phyloP scores from a whole-genome alignment of 495 filamentous ascomycete species.

The Podospora bellae-mahoneyi region DNA sequence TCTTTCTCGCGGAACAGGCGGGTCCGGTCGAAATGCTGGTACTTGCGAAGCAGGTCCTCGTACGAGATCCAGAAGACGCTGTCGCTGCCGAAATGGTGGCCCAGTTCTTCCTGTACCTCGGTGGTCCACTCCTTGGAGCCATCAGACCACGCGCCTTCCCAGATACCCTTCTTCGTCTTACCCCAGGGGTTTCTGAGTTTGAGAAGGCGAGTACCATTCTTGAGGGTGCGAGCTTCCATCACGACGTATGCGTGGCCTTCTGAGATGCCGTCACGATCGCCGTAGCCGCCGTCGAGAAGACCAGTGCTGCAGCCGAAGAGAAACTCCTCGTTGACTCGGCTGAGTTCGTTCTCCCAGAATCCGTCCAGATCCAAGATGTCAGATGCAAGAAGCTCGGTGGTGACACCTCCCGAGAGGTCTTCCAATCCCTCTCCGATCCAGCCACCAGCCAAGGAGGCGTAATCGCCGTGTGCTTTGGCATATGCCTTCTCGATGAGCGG shows the following conservation, averaged over 20 bases:
- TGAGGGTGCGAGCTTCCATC: slow-evolving; percentile 66
- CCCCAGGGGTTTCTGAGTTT: slow-evolving; percentile 82
- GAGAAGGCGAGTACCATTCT: slow-evolving; percentile 44
- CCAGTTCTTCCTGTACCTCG: slow-evolving; percentile 74
- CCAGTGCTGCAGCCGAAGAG: slow-evolving; percentile 83
- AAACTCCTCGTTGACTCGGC: slow-evolving; percentile 83
- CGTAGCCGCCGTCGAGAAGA: slow-evolving; percentile 59
- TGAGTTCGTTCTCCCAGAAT: slow-evolving; percentile 87
- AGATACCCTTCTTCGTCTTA: slow-evolving; percentile 61
- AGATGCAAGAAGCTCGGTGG: slow-evolving; percentile 73
- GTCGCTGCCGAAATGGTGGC: slow-evolving; percentile 89
- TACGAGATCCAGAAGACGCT: slow-evolving; percentile 72
- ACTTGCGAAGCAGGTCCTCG: slow-evolving; percentile 80
- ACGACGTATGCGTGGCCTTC: slow-evolving; percentile 88
- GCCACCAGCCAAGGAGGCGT: slow-evolving; percentile 73
- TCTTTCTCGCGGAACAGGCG: slow-evolving; percentile 73
- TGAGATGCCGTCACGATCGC: slow-evolving; percentile 68
- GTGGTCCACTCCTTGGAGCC: slow-evolving; percentile 94
- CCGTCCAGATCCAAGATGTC: slow-evolving; percentile 86
- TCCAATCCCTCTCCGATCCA: slow-evolving; percentile 89
- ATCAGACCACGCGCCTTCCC: slow-evolving; percentile 83
- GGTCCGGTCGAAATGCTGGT: slow-evolving; percentile 81
- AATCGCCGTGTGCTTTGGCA: slow-evolving; percentile 90
- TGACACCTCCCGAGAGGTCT: slow-evolving; percentile 90
- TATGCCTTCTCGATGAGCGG: slow-evolving; percentile 93